Evolutionary conservation across 805 yeast genomes (phyloP), one percentile per base, ranked within the genome.

Genomic region (Candida ovalis): DNA sequence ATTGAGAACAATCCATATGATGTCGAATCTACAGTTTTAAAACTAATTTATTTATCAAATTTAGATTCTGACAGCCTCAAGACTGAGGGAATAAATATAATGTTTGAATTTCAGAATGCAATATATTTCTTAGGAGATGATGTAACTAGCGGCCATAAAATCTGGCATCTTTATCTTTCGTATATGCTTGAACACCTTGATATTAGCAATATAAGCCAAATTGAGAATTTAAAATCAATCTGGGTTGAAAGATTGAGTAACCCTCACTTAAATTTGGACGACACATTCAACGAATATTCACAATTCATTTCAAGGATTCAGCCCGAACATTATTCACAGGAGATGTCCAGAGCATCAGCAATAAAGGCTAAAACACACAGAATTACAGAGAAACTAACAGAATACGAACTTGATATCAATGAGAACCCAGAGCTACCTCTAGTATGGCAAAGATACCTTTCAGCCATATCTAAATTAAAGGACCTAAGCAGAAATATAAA

Each of bases 281-380:
- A 35, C 8, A 33, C 28, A 21, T 43, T 33, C 22, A 24, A 18
- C 13, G 9, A 17, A 9, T 71, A 66, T 40, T 78, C 82, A 1
- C 23, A 59, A 0, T 74, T 76, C 45, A 63, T 78, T 1, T 63
- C 79, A 0, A 33, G 47, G 2, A 37, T 65, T 40, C 60, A 53
- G 21, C 44, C 60, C 0, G 55, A 54, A 1, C 42, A 63, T 3
- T 77, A 78, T 50, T 67, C 64, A 1, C 35, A 44, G 0, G 59
- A 21, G 40, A 24, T 28, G 33, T 40, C 3, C 19, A 35, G 9
- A 25, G 39, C 36, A 3, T 44, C 50, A 1, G 46, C 53, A n/a
- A 51, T 63, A 33, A 59, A 60, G 15, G 42, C 41, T 17, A 33
- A 64, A 4, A 68, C 78, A 0, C 65, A 62, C 43, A 52, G 60